Base-by-base conservation (phyloP, 2,329 filamentous ascomycete species). In the Leptographium wingfieldii region DNA sequence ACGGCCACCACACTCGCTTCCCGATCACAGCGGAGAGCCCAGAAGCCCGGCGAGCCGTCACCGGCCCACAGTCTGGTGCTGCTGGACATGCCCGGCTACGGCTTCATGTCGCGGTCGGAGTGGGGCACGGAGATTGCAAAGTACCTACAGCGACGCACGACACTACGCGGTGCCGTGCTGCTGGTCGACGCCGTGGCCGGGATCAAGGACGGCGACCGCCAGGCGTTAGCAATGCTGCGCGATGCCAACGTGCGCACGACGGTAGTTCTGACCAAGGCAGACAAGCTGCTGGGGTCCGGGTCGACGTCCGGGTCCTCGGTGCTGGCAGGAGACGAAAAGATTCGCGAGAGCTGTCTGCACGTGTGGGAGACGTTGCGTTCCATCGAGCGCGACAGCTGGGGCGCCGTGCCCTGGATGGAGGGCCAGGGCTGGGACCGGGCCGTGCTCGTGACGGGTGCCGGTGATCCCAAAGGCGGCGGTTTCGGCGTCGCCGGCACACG, bases 191-290 rank as follows among this genome's bases (percentile, higher is more conserved):
- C 76, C 3, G 75, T 80, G 60, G 79, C 81, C 54, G 76, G 75
- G 16, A 69, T 81, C 1, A 77, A 79, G 63, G 68, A 71, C 27
- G 73, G 73, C 55, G 81, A 84, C 65, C 67, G 68, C 14, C 72
- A 74, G 69, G 72, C 79, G 62, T 67, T 84, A 40, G 68, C 71
- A 60, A 68, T 79, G 53, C 70, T 84, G 63, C 71, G 76, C 56
- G 69, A 74, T 56, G 71, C 73, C 3, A 73, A 73, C 11, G 72
- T 77, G 35, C 71, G 72, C 57, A 80, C 78, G 1, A 66, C 75
- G 7, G 74, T 83, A 1, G 74, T 83, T 5, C 67, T 84, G 56
- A 84, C 81, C 12, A 83, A 83, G 69, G 78, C 77, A 16, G 81
- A 84, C 65, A 82, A 82, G 67, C 60, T 72, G 54, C 64, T 68